Evolutionary conservation across 1,139 yeast species (phyloP), one percentile per base, ranked within the genome.

Genomic region (Yamadazyma spencermartinsiae): DNA sequence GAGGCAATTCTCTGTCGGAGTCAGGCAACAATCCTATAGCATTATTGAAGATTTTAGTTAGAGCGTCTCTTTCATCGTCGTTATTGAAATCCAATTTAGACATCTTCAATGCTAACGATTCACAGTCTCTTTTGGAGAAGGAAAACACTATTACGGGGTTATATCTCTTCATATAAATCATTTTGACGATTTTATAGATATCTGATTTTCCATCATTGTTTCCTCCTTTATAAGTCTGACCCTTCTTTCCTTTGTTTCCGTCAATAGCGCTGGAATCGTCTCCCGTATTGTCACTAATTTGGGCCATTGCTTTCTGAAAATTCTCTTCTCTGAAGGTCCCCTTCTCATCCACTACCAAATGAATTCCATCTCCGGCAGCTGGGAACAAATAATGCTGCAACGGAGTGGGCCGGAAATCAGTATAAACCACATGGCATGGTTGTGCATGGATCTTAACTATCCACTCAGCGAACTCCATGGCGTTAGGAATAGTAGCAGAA

Each of bases 381-480:
- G 98, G 98, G 70, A 92, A 94, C 43, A 92, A 71, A 55, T 92
- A 94, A 67, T 92, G 98, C 62, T 94, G 98, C 49, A 94, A 73
- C 2, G 99, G 99, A 9, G 98, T 94, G 18, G 99, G 99, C 62
- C 99, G 82, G 75, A 90, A 94, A 65, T 94, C 96, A 1, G 99
- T 94, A 61, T 92, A 94, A 17, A 94, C 98, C 61, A 94, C 96
- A 62, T 94, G 98, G 59, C 98, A 94, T 2, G 98, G 98, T 61
- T 94, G 98, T 33, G 79, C 74, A 58, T 92, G 99, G 41, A 85
- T 90, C 54, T 87, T 84, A 54, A 96, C 95, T 39, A 94, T 87
- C 99, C 99, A 92, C 56, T 90, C 95, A 8, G 98, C 98, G 70
- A 92, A 92, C 59, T 92, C 97, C 85, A 88, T 86, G 4, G 98